Evolutionary conservation across 768 basidiomycete species (phyloP), one percentile per base, ranked within the genome.

Genomic region (Serendipita vermifera): DNA sequence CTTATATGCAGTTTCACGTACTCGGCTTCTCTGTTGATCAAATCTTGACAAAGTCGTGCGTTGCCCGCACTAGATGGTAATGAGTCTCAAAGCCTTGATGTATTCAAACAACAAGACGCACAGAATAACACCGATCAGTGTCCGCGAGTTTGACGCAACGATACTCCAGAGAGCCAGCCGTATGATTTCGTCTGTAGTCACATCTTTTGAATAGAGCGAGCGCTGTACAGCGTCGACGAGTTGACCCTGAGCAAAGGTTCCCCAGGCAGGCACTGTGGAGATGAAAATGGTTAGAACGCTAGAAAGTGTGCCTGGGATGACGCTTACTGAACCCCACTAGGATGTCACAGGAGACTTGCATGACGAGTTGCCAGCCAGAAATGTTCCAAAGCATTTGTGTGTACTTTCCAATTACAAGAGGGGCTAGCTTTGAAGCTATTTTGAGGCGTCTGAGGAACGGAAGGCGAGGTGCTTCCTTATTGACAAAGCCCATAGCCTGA

Each of bases 241-340:
- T n/a, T 29, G 17, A 6, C 46, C 46, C n/a, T 51, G 46, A 4
- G 46, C 46, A 26, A 51, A 51, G 4, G 46, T 51, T 7, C 46
- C 46, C 46, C 46, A 51, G n/a, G 46, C 46, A 20, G 46, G 46
- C 9, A 51, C 46, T 51, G n/a, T 17, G n/a, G n/a, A 51, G 15
- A n/a, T n/a, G n/a, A n/a, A n/a, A n/a, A n/a, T n/a, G n/a, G n/a
- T n/a, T n/a, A n/a, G n/a, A n/a, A n/a, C n/a, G n/a, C n/a, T n/a
- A n/a, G n/a, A n/a, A n/a, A n/a, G n/a, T n/a, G n/a, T n/a, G n/a
- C n/a, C n/a, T n/a, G n/a, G n/a, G 9, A 29, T 26, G 46, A 26
- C 9, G 31, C 46, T 51, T 15, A 51, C 46, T 9, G 46, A 51
- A 29, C 4, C 46, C 46, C 7, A 51, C 15, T 11, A 29, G n/a